Conservation (phyloP, 2,329 filamentous ascomycete genomes). For the Aureobasidium sp. region DNA sequence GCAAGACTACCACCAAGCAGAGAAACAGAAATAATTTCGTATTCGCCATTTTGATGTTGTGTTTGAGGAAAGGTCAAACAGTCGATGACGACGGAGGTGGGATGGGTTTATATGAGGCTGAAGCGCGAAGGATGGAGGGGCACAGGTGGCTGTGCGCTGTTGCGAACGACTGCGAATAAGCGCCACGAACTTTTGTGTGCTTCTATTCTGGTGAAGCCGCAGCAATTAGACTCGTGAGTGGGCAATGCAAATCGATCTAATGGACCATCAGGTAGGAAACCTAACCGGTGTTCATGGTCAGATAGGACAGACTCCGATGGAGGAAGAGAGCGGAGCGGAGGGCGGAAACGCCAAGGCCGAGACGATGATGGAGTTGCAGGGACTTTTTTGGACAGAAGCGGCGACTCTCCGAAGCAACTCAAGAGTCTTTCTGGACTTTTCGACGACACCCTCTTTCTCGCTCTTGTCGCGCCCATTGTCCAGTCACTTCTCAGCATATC, state of each 20-base stretch:
- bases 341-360: neutral
- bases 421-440: neutral
- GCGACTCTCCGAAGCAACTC: conserved; percentile 2
- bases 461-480: neutral
- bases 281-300: neutral
- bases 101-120: conserved; percentile 1
- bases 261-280: neutral
- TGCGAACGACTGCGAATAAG: neutral
- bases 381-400: conserved; percentile 9
- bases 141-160: conserved; percentile 11
- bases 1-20: conserved; percentile 33
- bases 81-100: neutral
- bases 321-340: neutral
- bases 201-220: neutral
- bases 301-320: neutral
- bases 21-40: conserved; percentile 16
- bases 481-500: neutral
- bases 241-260: neutral
- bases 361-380: conserved; percentile 13
- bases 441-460: neutral
- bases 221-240: neutral
- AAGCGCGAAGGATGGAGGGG: neutral
- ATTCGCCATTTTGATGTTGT: conserved; percentile 18
- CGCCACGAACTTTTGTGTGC: neutral
- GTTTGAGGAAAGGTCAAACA: neutral